phyloP scores from a whole-genome alignment of 75 land plant genomes.

The Isoetes taiwanensis region DNA sequence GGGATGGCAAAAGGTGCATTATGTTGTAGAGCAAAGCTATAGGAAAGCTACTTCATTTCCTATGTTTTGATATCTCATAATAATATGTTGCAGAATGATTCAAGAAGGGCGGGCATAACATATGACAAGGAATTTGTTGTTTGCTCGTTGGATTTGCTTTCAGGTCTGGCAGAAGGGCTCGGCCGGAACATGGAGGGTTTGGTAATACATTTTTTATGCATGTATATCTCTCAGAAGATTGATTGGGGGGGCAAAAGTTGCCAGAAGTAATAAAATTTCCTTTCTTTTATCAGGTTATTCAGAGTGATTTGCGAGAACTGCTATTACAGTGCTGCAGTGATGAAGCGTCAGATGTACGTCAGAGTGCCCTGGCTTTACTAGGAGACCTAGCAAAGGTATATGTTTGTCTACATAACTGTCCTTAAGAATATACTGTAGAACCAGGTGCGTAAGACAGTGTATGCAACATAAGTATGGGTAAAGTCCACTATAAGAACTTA shows the following conservation, averaged over 20 bases:
- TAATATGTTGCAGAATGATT: slow-evolving; percentile 52
- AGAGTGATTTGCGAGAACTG: slow-evolving; percentile 66
- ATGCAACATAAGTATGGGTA: too few relatives aligned
- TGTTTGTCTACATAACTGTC: slow-evolving; percentile 7
- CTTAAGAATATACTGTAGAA: too few relatives aligned
- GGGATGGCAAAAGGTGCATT: slow-evolving; percentile 82
- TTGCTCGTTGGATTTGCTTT: slow-evolving; percentile 84
- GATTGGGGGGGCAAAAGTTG: neutral
- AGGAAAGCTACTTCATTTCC: neutral
- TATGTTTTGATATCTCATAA: neutral
- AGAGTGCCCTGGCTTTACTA: slow-evolving; percentile 98
- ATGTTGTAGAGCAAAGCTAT: neutral
- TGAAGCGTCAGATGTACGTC: slow-evolving; percentile 84
- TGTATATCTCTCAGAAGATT: neutral
- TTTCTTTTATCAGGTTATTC: slow-evolving; percentile 54
- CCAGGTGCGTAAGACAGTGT: too few relatives aligned
- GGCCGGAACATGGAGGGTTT: slow-evolving; percentile 86
- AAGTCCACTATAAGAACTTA: too few relatives aligned
- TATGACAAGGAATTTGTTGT: slow-evolving; percentile 97
- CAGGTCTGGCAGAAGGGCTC: slow-evolving; percentile 94
- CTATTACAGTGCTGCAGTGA: slow-evolving; percentile 88
- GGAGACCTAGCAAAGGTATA: slow-evolving; percentile 93
- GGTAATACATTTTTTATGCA: slow-evolving; percentile 27
- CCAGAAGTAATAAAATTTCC: neutral
- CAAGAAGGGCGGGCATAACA: slow-evolving; percentile 59